Evolutionary conservation across 192 early-diverging fungal species (phyloP).

Genomic region (Backusella luteola): DNA sequence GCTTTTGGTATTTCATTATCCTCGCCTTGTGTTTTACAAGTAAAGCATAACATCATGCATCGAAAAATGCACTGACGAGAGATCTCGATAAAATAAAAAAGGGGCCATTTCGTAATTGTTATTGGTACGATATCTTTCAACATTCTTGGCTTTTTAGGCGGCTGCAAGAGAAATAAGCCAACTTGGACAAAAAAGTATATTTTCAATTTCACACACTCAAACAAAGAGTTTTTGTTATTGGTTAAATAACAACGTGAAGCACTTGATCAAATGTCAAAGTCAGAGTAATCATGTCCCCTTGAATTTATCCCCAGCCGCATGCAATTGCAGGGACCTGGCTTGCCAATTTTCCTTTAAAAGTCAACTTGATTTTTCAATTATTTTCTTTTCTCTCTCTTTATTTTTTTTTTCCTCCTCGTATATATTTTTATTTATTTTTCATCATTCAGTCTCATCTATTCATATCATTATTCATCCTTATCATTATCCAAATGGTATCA

Average conservation of each 20-base stretch:
- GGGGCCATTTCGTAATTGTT: no score
- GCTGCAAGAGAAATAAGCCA: no score
- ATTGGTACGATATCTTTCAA: no score
- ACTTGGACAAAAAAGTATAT: no score
- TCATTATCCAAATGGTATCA: neutral
- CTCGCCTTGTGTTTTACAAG: no score
- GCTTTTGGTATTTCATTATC: no score
- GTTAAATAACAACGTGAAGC: neutral
- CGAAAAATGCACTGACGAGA: no score
- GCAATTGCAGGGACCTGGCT: constrained; percentile 6
- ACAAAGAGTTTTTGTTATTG: no score
- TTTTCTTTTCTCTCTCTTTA: neutral
- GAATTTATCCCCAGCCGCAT: neutral
- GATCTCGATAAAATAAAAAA: no score
- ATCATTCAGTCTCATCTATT: neutral
- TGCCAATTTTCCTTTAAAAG: neutral
- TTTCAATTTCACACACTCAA: no score
- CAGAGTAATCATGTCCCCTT: neutral
- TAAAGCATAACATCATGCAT: no score
- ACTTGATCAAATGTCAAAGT: neutral
- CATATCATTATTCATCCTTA: neutral
- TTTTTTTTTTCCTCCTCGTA: neutral
- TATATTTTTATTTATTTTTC: neutral
- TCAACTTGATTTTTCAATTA: neutral
- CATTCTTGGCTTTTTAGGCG: no score